Percentiles rank a stretch among this genome's conserved stretches.
Evolutionary conservation across 2,329 filamentous ascomycete genomes (phyloP).

Genomic region (Colletotrichum lupini): DNA sequence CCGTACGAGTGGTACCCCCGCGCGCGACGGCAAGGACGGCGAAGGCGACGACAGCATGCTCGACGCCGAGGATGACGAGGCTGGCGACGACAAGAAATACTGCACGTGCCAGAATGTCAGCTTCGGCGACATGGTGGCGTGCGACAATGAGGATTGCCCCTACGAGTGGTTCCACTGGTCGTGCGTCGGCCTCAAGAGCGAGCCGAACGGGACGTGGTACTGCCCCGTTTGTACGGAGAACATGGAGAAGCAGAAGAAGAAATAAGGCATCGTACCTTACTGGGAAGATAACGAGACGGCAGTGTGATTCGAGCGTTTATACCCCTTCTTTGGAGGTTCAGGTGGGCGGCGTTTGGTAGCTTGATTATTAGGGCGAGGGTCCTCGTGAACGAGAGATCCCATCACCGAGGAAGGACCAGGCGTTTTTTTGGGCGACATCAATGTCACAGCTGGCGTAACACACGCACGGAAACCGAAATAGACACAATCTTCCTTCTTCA

Average conservation of each 20-base stretch:
- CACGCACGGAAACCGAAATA: background rate
- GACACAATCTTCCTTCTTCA: background rate
- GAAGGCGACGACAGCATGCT: slow-evolving; percentile 66
- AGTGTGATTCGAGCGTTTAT: slow-evolving; percentile 16
- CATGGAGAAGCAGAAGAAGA: slow-evolving; percentile 51
- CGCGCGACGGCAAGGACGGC: slow-evolving; percentile 49
- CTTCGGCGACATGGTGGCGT: slow-evolving; percentile 90
- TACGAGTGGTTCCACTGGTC: slow-evolving; percentile 92
- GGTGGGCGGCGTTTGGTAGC: background rate
- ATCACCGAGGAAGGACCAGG: background rate
- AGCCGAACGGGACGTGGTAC: slow-evolving; percentile 76
- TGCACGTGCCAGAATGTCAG: slow-evolving; percentile 86
- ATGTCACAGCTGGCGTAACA: background rate
- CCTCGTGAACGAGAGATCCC: background rate
- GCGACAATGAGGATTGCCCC: slow-evolving; percentile 84
- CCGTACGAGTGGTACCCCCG: slow-evolving; percentile 38
- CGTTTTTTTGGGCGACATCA: background rate
- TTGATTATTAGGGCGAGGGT: background rate
- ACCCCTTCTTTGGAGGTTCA: slow-evolving; percentile 15
- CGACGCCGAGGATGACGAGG: slow-evolving; percentile 74
- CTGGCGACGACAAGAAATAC: slow-evolving; percentile 83
- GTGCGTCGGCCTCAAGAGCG: slow-evolving; percentile 75
- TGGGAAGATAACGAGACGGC: background rate
- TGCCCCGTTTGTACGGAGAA: slow-evolving; percentile 71
- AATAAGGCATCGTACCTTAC: background rate